Conservation (phyloP, 2,329 filamentous ascomycete species). For the Cadophora malorum region DNA sequence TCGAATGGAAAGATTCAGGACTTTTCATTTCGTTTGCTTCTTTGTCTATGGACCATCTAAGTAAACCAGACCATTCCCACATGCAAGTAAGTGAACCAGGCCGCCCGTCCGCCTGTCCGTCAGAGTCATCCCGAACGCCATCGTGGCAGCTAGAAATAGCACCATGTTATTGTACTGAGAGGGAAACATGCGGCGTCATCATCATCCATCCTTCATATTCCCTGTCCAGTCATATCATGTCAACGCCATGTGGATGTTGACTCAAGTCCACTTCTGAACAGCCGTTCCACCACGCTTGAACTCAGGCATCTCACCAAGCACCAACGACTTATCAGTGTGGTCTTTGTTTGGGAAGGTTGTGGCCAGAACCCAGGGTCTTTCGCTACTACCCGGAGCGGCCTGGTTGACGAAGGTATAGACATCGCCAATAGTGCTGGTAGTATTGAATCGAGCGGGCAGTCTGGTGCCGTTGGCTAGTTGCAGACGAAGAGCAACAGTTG, state of each 20-base stretch:
- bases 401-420: constrained; percentile 76
- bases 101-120: background rate
- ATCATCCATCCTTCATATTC: constrained; percentile 3
- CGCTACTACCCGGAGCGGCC: constrained; percentile 62
- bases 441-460: constrained; percentile 82
- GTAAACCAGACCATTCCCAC: constrained; percentile 7
- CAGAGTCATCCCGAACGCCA: constrained; percentile 24
- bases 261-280: constrained; percentile 60
- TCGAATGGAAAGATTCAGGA: background rate
- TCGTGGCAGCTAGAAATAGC: background rate
- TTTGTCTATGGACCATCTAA: constrained; percentile 27
- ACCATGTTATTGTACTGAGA: background rate
- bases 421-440: constrained; percentile 76
- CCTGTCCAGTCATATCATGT: background rate
- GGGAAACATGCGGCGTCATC: constrained; percentile 1
- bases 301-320: constrained; percentile 65
- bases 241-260: background rate
- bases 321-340: constrained; percentile 68
- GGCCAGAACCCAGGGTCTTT: constrained; percentile 74
- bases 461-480: constrained; percentile 80
- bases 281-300: constrained; percentile 71
- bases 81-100: constrained; percentile 15
- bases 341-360: constrained; percentile 87
- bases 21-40: constrained; percentile 15
- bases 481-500: constrained; percentile 74